Evolutionary conservation across 2,329 filamentous ascomycete species (phyloP), one percentile per base, ranked within the genome.

Genomic region (Fusarium sp.): DNA sequence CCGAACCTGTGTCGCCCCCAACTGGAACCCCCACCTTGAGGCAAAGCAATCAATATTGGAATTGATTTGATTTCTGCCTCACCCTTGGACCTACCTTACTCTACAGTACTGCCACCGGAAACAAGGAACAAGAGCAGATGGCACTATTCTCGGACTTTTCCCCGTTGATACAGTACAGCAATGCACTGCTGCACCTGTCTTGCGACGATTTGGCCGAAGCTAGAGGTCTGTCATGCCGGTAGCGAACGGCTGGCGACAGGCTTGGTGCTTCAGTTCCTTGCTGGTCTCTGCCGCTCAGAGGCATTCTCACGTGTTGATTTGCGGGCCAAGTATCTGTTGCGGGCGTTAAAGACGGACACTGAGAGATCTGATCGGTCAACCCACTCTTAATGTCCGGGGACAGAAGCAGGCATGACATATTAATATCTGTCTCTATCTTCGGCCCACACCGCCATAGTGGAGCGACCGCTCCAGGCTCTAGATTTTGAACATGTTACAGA

Each of bases 381-480:
- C 59, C 64, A 64, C 57, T 68, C 52, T 47, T 56, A 68, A 65
- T 58, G 61, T 67, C 54, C 61, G 59, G 62, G 51, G 51, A 65
- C 47, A 59, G 30, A 60, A 58, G 55, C 67, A 46, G 58, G 65
- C 73, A 71, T 75, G 73, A 75, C 73, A 75, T 74, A 75, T 75
- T 75, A 61, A 75, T 75, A 75, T 75, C 64, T 75, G 73, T 75
- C 73, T 65, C 60, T 75, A 75, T 75, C 73, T 74, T 47, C 60
- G 71, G 58, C 65, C 73, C 73, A 75, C 73, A 75, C 73, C 71
- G 73, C 73, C 54, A 47, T 49, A 61, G 71, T 72, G 73, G 73
- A 69, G 61, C 71, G 13, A 51, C 20, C 29, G 30, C 67, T 67
- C 48, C 61, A 51, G 44, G 45, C 61, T 62, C 37, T 37, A 45